phyloP scores from a whole-genome alignment of 495 filamentous ascomycete genomes.

The Sordaria brevicollis region DNA sequence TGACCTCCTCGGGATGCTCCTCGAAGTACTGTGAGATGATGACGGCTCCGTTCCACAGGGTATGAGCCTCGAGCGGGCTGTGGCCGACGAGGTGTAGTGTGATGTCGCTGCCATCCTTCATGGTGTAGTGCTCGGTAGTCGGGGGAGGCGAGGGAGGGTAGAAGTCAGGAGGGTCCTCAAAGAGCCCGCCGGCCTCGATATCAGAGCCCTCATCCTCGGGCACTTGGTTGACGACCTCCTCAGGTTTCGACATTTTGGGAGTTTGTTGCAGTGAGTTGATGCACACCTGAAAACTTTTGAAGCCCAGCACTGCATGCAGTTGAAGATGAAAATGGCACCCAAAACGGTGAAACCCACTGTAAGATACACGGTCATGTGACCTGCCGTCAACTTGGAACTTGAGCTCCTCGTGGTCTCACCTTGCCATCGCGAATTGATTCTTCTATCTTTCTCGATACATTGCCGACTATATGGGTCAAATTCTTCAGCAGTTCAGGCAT shows the following conservation, averaged over 20 bases:
- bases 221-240: not conserved
- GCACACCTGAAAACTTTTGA: not conserved
- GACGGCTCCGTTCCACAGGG: constrained; percentile 81
- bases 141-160: constrained; percentile 60
- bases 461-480: fast-evolving
- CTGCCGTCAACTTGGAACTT: not conserved
- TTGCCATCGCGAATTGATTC: not conserved
- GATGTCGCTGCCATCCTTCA: constrained; percentile 42
- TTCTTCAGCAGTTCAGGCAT: not conserved
- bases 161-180: constrained; percentile 70
- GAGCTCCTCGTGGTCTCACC: not conserved
- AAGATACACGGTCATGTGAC: not conserved
- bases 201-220: constrained; percentile 1
- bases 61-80: constrained; percentile 84
- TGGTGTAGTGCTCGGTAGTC: constrained; percentile 55
- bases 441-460: not conserved
- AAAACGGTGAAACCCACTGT: not conserved
- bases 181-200: constrained; percentile 37
- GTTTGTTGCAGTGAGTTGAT: not conserved
- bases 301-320: not conserved
- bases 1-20: constrained; percentile 46
- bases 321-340: not conserved
- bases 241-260: not conserved
- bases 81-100: constrained; percentile 76
- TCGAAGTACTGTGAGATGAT: constrained; percentile 71